These are phyloP conservation scores for Yarrowia bubula DNA, from an alignment of 805 yeast genomes.

Conservation along the genomic window DNA sequence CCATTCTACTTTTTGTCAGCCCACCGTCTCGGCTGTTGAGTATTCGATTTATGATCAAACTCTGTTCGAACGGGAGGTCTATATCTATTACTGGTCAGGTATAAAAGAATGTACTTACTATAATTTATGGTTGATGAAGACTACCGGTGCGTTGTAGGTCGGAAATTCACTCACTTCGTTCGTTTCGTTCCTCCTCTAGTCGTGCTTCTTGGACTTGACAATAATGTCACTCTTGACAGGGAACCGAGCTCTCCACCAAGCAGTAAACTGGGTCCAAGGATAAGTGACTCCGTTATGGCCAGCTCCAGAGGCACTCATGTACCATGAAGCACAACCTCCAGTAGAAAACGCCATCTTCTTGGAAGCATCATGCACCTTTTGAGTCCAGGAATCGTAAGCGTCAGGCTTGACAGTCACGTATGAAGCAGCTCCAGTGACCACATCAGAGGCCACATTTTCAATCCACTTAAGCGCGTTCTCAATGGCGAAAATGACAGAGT, in stretches of 20 bases:
- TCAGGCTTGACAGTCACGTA: conserved; percentile 27
- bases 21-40: background rate
- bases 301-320: conserved; percentile 25
- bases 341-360: conserved; percentile 25
- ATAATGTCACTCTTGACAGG: background rate
- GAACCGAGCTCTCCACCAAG: conserved; percentile 30
- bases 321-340: conserved; percentile 33
- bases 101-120: background rate
- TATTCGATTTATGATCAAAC: conserved; percentile 7
- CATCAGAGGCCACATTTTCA: conserved; percentile 25
- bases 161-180: too few relatives aligned
- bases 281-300: conserved; percentile 29
- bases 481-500: conserved; percentile 30
- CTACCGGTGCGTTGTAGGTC: too few relatives aligned
- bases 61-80: background rate
- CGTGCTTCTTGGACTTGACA: conserved; percentile 9
- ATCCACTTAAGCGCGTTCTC: conserved; percentile 30
- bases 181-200: background rate
- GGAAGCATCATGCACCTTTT: conserved; percentile 25
- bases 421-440: conserved; percentile 23
- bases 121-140: too few relatives aligned
- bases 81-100: background rate
- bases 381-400: conserved; percentile 30
- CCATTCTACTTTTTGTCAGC: background rate
- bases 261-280: conserved; percentile 30